Evolutionary conservation across 2,329 filamentous ascomycete species (phyloP).

Genomic region (Didymellaceae sp.): DNA sequence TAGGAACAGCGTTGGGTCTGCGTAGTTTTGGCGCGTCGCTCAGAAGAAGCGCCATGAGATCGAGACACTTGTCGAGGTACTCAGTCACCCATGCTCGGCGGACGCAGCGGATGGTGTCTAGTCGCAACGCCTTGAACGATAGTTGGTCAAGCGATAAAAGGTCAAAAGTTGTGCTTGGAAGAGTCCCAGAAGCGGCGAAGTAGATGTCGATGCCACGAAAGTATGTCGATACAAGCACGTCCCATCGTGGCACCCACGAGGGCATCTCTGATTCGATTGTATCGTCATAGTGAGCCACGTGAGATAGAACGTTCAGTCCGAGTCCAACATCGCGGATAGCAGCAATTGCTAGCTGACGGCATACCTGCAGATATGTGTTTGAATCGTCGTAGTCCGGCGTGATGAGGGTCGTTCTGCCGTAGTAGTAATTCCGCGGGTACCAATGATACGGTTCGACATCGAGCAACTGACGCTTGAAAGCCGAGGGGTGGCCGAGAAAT

Average conservation of each 20-base stretch:
- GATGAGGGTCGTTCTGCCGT: neutral
- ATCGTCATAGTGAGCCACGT: neutral
- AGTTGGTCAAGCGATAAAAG: neutral
- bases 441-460: slow-evolving; percentile 10
- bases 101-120: neutral
- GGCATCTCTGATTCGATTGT: neutral
- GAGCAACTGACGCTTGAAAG: slow-evolving; percentile 12
- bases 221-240: no score
- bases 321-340: neutral
- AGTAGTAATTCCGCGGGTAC: slow-evolving; percentile 7
- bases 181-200: neutral
- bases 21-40: neutral
- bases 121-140: neutral
- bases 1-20: neutral
- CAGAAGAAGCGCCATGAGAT: neutral
- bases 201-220: neutral
- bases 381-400: slow-evolving; percentile 1
- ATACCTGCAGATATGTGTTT: neutral
- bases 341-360: neutral
- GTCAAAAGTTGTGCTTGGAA: neutral
- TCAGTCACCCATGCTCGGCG: neutral
- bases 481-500: slow-evolving; percentile 18
- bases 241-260: slow-evolving; percentile 7
- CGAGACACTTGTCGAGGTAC: neutral
- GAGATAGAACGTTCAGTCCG: neutral